These are phyloP conservation scores for Linum usitatissimum DNA, from an alignment of 345 rosid species.

Conservation along the genomic window DNA sequence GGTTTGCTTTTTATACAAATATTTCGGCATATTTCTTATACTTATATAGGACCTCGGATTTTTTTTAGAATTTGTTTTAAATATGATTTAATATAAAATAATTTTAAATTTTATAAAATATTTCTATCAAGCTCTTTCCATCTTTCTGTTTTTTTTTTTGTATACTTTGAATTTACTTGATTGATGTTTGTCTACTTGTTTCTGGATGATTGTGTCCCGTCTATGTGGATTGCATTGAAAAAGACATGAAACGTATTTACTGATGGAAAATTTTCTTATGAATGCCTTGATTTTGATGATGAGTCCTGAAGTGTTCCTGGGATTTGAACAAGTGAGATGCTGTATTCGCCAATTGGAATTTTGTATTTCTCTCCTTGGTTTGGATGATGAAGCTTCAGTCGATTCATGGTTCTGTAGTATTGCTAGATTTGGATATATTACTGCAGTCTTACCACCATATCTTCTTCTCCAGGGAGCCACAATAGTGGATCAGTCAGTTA, in stretches of 20 bases:
- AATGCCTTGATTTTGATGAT: too few species aligned
- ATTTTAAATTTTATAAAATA: too few species aligned
- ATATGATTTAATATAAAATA: too few species aligned
- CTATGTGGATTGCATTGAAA: neutral
- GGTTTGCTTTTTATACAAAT: too few species aligned
- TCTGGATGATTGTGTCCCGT: neutral
- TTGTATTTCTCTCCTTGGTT: neutral
- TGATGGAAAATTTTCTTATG: too few species aligned
- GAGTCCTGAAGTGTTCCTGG: too few species aligned
- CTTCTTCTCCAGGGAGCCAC: slow-evolving; percentile 19
- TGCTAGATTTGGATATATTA: neutral
- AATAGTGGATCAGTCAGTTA: slow-evolving; percentile 22
- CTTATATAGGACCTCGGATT: too few species aligned
- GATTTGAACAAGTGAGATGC: neutral
- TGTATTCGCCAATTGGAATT: neutral
- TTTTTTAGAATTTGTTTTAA: too few species aligned
- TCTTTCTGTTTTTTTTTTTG: slow-evolving; percentile 1
- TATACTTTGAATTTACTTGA: neutral
- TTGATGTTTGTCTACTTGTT: neutral
- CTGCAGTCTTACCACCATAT: neutral
- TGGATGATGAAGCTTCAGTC: too few species aligned
- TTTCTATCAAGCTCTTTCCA: slow-evolving; percentile 1
- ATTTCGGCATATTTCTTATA: too few species aligned
- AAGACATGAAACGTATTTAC: too few species aligned
- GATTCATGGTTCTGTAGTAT: too few species aligned